Evolutionary conservation across 768 basidiomycete species (phyloP), one percentile per base, ranked within the genome.

Genomic region (Amyloporia xantha): DNA sequence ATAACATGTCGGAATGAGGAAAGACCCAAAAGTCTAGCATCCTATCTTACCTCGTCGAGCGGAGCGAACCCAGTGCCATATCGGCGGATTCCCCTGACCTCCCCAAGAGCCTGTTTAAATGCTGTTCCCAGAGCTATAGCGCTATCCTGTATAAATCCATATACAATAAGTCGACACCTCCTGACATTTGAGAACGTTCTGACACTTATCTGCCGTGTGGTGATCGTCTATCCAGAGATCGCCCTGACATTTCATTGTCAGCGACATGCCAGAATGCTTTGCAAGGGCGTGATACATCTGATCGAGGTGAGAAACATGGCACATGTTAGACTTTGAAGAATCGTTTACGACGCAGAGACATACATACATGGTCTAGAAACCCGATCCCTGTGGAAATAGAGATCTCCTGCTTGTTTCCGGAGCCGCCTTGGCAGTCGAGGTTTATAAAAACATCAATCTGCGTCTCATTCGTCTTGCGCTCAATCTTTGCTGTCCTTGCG

Each of bases 141-240:
- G 62, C 80, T 86, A 66, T 92, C 90, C 79, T 92, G 90, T 91
- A 64, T 59, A 62, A 67, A 54, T 49, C 46, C 19, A 33, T 7
- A 33, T 33, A n/a, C n/a, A n/a, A n/a, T n/a, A n/a, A n/a, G n/a
- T n/a, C n/a, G n/a, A n/a, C n/a, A n/a, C n/a, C n/a, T n/a, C n/a
- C n/a, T n/a, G n/a, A n/a, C n/a, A n/a, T n/a, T n/a, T n/a, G 25
- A 44, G 37, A 44, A 27, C 33, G n/a, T 30, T 45, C 2, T 11
- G 23, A 13, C 42, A 82, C 85, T 83, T 81, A 88, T 99, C 96
- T 78, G 95, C 91, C 41, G 94, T 91, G 69, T 99, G 96, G 61
- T 98, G 96, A 69, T 99, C 96, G 68, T 99, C 96, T 51, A 98
- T 96, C 80, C 86, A 90, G 6, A 98, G 75, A 66, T 99, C 96